These are phyloP conservation scores for Whalleya microplaca DNA, from an alignment of 2,329 filamentous ascomycete genomes.

Conservation along the genomic window DNA sequence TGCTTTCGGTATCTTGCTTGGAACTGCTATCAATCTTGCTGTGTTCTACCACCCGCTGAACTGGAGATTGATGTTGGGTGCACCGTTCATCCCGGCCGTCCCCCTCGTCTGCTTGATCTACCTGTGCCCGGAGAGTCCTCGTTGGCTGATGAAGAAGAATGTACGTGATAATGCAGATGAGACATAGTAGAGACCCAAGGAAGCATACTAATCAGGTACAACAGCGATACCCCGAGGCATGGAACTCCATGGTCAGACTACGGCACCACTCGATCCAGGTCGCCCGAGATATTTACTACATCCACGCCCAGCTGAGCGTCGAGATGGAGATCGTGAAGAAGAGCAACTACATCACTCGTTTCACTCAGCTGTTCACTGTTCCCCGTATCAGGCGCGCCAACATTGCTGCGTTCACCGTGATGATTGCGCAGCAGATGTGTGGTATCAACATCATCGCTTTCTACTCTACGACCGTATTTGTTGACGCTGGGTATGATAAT, in stretches of 20 bases:
- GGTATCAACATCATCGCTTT: constrained; percentile 76
- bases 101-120: constrained; percentile 64
- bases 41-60: constrained; percentile 41
- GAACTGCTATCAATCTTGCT: constrained; percentile 64
- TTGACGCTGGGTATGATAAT: constrained; percentile 57
- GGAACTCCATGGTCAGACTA: constrained; percentile 55
- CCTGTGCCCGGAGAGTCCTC: constrained; percentile 67
- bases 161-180: not conserved
- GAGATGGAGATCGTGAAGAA: constrained; percentile 55
- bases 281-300: constrained; percentile 65
- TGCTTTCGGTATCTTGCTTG: constrained; percentile 62
- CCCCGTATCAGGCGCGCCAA: constrained; percentile 73
- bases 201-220: not conserved
- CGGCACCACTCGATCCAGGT: constrained; percentile 61
- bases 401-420: constrained; percentile 76
- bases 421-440: constrained; percentile 78
- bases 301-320: constrained; percentile 65
- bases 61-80: constrained; percentile 52
- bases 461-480: constrained; percentile 69
- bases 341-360: constrained; percentile 63
- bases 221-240: constrained; percentile 60
- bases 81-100: constrained; percentile 63
- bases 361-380: constrained; percentile 69
- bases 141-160: constrained; percentile 70
- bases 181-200: not conserved